Evolutionary conservation across 2,329 filamentous ascomycete genomes (phyloP), one percentile per base, ranked within the genome.

Genomic region (Thyridium curvatum): DNA sequence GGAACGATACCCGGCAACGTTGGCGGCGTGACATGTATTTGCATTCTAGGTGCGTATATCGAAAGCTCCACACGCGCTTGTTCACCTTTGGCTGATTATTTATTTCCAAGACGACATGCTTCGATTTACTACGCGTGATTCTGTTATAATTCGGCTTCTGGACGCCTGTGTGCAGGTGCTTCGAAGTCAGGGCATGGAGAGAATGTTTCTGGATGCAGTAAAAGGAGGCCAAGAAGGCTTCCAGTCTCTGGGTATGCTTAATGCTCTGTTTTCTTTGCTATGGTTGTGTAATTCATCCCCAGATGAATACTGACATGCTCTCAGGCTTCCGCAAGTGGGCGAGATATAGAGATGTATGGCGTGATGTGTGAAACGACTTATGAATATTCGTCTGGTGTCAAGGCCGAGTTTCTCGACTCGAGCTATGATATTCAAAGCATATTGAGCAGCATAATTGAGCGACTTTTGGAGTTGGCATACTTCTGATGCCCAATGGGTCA

Each of bases 311-410:
- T 35, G 16, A 21, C 31, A 32, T 10, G 15, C 18, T 7, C 8
- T n/a, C 34, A 79, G 76, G 76, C 12, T 79, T 78, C 47, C 64
- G 64, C 42, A 72, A 72, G 54, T 80, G 75, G 76, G 72, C 75
- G 34, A 62, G 59, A 46, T 80, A 80, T 50, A 65, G 58, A 53
- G 74, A 79, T 39, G 58, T 73, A 14, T 79, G 73, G 74, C 66
- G 64, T 41, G 57, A 66, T 49, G 49, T 63, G 36, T 57, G n/a
- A n/a, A n/a, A n/a, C n/a, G n/a, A n/a, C n/a, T n/a, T n/a, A n/a
- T n/a, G n/a, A n/a, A n/a, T n/a, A n/a, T n/a, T n/a, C n/a, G n/a
- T n/a, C n/a, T n/a, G n/a, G n/a, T n/a, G n/a, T n/a, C n/a, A 42
- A 45, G 18, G 28, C 34, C 29, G 34, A 16, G 15, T 33, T n/a